Conservation (phyloP, 2,329 filamentous ascomycete species). For the Alternaria rosae region DNA sequence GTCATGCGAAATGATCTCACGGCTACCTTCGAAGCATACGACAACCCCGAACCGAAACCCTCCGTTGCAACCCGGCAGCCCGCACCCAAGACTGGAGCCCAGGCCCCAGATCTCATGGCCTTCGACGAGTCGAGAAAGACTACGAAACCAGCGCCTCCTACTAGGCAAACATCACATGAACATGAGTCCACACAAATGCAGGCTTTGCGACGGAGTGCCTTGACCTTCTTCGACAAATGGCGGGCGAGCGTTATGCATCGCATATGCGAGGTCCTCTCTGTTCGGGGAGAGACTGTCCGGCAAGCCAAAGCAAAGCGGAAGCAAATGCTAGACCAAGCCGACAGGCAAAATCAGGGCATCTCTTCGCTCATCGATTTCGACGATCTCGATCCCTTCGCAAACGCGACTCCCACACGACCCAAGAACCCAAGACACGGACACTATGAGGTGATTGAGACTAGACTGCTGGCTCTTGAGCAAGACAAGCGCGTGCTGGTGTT, state of each 20-base stretch:
- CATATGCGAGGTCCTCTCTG: conserved; percentile 68
- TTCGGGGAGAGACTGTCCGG: conserved; percentile 37
- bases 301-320: conserved; percentile 46
- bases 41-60: conserved; percentile 24
- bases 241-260: conserved; percentile 72
- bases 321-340: conserved; percentile 24
- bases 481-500: conserved; percentile 70
- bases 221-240: conserved; percentile 83
- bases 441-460: conserved; percentile 48
- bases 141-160: conserved; percentile 16
- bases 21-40: conserved; percentile 37
- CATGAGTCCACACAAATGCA: conserved; percentile 60
- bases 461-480: conserved; percentile 45
- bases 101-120: conserved; percentile 39
- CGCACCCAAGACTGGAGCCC: conserved; percentile 14
- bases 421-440: conserved; percentile 22
- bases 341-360: conserved; percentile 30
- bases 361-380: conserved; percentile 39
- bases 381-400: conserved; percentile 31
- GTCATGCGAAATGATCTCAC: conserved; percentile 49
- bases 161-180: conserved; percentile 55
- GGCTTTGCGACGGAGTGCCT: conserved; percentile 71
- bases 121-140: conserved; percentile 42
- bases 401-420: not conserved
- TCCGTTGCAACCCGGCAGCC: conserved; percentile 5